Percentiles rank a stretch among this genome's conserved stretches.
Evolutionary conservation across 202 grass and related monocot genomes (phyloP).

Genomic region (Sporobolus alterniflorus): DNA sequence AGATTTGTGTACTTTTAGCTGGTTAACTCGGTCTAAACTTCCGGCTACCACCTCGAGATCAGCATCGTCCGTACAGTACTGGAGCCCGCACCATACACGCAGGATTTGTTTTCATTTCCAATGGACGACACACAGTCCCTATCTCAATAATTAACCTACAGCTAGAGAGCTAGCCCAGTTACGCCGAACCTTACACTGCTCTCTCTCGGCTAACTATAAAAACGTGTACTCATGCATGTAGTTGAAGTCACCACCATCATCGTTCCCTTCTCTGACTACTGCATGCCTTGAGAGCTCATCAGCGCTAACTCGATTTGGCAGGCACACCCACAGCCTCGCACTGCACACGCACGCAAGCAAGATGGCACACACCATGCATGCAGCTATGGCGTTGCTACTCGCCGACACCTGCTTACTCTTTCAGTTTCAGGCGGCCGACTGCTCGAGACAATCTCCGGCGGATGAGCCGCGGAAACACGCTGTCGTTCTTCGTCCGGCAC

Average conservation of each 20-base stretch:
- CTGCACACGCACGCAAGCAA: neutral
- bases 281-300: neutral
- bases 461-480: neutral
- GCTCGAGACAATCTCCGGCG: neutral
- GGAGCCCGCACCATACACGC: neutral
- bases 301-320: neutral
- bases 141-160: neutral
- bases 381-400: neutral
- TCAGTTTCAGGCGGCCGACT: neutral
- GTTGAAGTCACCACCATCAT: neutral
- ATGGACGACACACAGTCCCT: neutral
- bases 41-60: neutral
- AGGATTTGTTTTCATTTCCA: neutral
- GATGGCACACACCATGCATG: neutral
- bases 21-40: neutral
- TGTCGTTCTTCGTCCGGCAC: neutral
- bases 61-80: neutral
- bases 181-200: neutral
- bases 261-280: neutral
- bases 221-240: neutral
- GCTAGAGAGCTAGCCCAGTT: neutral
- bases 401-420: neutral
- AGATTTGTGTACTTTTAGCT: neutral
- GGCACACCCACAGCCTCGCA: neutral
- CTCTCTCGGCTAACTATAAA: neutral